Conservation (phyloP, 2,329 filamentous ascomycete genomes). For the Neonectria punicea region DNA sequence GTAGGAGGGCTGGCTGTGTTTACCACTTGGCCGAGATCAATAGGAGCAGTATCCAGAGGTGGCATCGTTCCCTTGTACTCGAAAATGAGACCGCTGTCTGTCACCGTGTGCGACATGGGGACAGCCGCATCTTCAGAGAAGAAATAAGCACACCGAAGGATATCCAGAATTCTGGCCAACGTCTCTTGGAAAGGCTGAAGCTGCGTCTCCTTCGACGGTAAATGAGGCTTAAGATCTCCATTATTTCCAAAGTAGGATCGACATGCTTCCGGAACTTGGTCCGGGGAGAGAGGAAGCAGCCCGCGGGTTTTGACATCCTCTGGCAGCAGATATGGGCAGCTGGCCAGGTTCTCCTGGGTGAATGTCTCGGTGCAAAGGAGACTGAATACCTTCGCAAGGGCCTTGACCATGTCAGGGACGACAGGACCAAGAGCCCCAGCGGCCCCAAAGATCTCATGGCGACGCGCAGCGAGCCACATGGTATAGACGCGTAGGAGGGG, state of each 20-base stretch:
- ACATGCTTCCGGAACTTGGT: conserved; percentile 52
- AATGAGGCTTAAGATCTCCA: conserved; percentile 53
- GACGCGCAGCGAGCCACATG: conserved; percentile 62
- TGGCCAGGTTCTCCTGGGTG: conserved; percentile 49
- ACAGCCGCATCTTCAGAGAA: conserved; percentile 54
- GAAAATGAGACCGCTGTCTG: conserved; percentile 46
- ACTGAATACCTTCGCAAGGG: conserved; percentile 59
- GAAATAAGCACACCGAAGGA: conserved; percentile 60
- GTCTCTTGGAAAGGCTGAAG: conserved; percentile 50
- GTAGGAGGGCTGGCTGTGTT: neutral
- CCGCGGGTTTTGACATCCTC: conserved; percentile 62
- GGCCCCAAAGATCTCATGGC: conserved; percentile 58
- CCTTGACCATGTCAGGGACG: conserved; percentile 58
- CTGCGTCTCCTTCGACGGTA: conserved; percentile 46
- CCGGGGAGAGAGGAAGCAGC: conserved; percentile 54
- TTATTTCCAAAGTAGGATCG: conserved; percentile 50
- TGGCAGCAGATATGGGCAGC: conserved; percentile 60
- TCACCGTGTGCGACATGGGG: conserved; percentile 49
- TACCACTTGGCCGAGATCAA: conserved; percentile 3
- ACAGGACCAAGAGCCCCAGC: conserved; percentile 57
- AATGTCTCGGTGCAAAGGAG: conserved; percentile 59
- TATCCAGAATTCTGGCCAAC: conserved; percentile 60
- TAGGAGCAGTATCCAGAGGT: neutral
- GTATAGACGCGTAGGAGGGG: conserved; percentile 64
- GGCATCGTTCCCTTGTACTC: conserved; percentile 42